A percentile compares a stretch with the other conserved stretches of the same genome.
phyloP scores from a whole-genome alignment of 2,329 filamentous ascomycete genomes.

The Dothistroma pini region DNA sequence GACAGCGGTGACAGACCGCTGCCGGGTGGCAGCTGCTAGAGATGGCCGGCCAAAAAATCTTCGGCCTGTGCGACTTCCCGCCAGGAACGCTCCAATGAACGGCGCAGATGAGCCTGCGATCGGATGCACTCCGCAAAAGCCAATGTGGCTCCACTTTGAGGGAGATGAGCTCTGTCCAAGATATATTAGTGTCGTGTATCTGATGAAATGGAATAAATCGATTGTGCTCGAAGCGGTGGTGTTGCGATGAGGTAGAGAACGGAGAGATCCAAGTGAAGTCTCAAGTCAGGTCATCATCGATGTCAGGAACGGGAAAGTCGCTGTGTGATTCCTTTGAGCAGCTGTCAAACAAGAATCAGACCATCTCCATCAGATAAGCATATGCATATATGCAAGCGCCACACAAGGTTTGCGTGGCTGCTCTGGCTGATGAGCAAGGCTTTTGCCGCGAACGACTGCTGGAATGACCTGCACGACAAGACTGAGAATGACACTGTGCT shows the following conservation, averaged over 20 bases:
- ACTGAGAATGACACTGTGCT: not conserved
- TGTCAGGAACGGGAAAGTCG: not conserved
- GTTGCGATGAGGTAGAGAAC: not conserved
- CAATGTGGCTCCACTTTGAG: conserved; percentile 3
- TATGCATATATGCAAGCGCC: not conserved
- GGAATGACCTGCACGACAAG: not conserved
- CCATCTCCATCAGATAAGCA: not conserved
- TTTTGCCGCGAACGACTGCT: not conserved
- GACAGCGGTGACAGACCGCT: not conserved
- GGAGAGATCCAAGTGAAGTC: not conserved
- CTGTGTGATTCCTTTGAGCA: not conserved
- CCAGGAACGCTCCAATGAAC: conserved; percentile 8
- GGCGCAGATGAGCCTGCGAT: not conserved
- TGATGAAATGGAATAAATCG: not conserved
- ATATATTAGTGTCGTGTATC: conserved; percentile 1
- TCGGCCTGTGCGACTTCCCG: not conserved
- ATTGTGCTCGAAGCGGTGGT: not conserved
- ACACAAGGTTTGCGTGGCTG: not conserved
- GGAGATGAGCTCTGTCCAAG: not conserved
- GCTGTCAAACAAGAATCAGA: not conserved
- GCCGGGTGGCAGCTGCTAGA: not conserved
- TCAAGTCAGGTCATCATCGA: not conserved
- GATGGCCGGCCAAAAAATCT: not conserved
- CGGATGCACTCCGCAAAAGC: not conserved
- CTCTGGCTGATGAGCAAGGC: not conserved